phyloP scores from a whole-genome alignment of 140 eudicot genomes.

The Ambrosia hybrid region DNA sequence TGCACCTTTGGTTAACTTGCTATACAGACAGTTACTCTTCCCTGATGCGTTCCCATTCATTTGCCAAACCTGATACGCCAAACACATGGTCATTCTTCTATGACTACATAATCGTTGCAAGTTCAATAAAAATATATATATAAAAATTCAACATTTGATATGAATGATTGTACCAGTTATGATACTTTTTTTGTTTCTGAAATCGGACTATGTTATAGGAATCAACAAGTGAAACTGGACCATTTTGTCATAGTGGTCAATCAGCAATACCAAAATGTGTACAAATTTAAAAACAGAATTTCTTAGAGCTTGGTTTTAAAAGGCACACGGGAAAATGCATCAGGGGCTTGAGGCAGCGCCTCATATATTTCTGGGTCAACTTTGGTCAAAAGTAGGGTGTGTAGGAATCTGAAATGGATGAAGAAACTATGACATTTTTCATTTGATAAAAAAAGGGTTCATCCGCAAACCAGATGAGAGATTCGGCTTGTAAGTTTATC shows the following conservation, averaged over 20 bases:
- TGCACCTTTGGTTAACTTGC: conserved; percentile 30
- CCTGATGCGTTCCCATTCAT: conserved; percentile 40
- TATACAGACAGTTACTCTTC: conserved; percentile 28
- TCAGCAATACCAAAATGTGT: conserved; percentile 9
- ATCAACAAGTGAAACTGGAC: conserved; percentile 17
- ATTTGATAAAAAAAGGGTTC: too few species aligned
- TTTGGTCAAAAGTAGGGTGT: too few species aligned
- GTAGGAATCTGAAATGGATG: too few species aligned
- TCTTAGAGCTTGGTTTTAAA: too few species aligned
- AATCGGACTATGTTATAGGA: conserved; percentile 8
- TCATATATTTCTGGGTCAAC: too few species aligned
- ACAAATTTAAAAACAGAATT: neutral
- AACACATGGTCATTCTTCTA: conserved; percentile 15
- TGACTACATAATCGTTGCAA: neutral
- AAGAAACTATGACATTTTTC: too few species aligned
- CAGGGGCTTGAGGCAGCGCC: too few species aligned
- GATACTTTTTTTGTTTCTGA: neutral
- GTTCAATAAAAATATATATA: neutral
- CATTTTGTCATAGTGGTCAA: conserved; percentile 13
- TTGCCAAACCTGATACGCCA: conserved; percentile 20
- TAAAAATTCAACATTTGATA: conserved; percentile 10
- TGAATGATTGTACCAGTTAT: conserved; percentile 17
- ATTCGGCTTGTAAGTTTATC: neutral
- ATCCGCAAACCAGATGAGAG: too few species aligned
- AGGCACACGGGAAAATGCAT: too few species aligned